Evolutionary conservation across 2,329 filamentous ascomycete genomes (phyloP), one percentile per base, ranked within the genome.

Genomic region (Penicillium polonicum): DNA sequence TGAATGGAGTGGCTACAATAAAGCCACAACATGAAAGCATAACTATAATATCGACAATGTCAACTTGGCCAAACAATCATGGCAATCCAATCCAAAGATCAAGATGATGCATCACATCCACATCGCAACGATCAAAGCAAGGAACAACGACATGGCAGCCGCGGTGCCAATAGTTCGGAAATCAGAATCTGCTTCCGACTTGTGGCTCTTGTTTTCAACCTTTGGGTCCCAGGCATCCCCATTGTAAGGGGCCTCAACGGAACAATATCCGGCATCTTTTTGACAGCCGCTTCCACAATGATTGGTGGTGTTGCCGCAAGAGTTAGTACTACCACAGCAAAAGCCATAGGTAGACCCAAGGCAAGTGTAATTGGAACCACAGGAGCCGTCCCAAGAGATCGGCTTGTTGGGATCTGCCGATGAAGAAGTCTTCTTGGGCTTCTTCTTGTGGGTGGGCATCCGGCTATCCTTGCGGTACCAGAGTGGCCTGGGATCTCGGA

Each of bases 381-480:
- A 76, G n/a, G 64, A 72, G 12, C 73, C 74, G 48, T 76, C 71
- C 23, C 56, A 53, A 6, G 72, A 73, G 25, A 72, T 44, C 10
- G 51, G 54, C 41, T 69, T 70, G 35, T 65, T 68, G 17, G 60
- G 60, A 35, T 57, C 60, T 19, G 55, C 41, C 27, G 48, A 33
- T 33, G 31, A 52, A 35, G 49, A 7, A 35, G 56, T 59, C 27
- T 66, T 61, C 33, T 62, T 55, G 12, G 53, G 48, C 13, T 52
- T 49, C 39, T 60, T 62, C 36, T 61, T 56, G 27, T 57, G 58
- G 29, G 51, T 38, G 44, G 59, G 45, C 58, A 61, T 62, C 48
- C 65, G 63, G 13, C 65, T 67, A 53, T 77, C 77, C 59, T 70
- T 71, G 53, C 76, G 76, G 58, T 78, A 79, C 75, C 76, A 78